phyloP scores from a whole-genome alignment of 2,329 filamentous ascomycete genomes.

The Diaporthe aspalathi region DNA sequence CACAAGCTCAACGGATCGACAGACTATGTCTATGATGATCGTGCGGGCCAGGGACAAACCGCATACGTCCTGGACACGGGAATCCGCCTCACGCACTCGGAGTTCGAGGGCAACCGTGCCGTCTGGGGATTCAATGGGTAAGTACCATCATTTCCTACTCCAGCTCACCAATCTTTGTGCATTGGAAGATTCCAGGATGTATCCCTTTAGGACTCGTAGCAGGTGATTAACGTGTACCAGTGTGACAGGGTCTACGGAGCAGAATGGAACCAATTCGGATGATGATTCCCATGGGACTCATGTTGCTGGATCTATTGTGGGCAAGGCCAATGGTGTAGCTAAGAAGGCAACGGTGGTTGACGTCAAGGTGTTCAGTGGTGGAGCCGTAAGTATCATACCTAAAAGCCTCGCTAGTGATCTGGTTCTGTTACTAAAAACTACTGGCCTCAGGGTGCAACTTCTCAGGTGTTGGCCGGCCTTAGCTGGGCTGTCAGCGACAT shows the following conservation, averaged over 20 bases:
- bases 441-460: neutral
- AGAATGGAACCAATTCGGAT: constrained; percentile 12
- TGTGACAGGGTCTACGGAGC: neutral
- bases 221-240: too few relatives aligned
- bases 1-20: constrained; percentile 11
- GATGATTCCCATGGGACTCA: constrained; percentile 17
- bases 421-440: neutral
- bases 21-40: constrained; percentile 17
- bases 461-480: constrained; percentile 3
- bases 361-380: neutral
- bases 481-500: constrained; percentile 15
- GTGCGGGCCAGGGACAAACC: constrained; percentile 16
- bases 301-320: constrained; percentile 15
- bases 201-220: too few relatives aligned
- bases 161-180: too few relatives aligned
- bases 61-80: constrained; percentile 12
- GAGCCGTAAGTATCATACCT: neutral
- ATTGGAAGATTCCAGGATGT: too few relatives aligned
- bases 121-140: constrained; percentile 12
- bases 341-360: constrained; percentile 14
- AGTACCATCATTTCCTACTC: too few relatives aligned
- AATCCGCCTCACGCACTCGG: neutral
- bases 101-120: constrained; percentile 8
- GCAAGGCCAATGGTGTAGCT: constrained; percentile 14
- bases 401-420: neutral